These are phyloP conservation scores for Aspergillus mulundensis DNA, from an alignment of 495 filamentous ascomycete genomes.

Conservation along the genomic window DNA sequence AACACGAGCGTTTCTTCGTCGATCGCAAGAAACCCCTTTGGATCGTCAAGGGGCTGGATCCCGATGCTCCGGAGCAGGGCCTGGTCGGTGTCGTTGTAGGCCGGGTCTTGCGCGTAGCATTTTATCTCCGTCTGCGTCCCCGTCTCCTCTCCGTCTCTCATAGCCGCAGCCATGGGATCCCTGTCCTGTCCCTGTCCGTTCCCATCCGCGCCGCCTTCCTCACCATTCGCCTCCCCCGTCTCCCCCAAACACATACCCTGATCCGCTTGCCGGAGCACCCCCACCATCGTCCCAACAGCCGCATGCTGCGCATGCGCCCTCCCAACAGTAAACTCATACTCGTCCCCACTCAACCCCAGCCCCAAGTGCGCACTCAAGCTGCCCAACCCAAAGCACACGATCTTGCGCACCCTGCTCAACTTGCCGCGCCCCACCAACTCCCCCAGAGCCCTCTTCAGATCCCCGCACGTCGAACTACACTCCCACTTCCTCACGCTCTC, in stretches of 20 bases:
- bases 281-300: slow-evolving; percentile 19
- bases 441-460: neutral
- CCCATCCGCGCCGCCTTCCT: neutral
- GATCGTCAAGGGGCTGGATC: slow-evolving; percentile 25
- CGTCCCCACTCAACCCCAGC: too few relatives aligned
- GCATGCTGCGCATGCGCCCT: slow-evolving; percentile 22
- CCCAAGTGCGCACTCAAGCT: neutral
- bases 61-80: slow-evolving; percentile 18
- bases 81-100: slow-evolving; percentile 21
- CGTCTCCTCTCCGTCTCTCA: too few relatives aligned
- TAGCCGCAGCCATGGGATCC: neutral
- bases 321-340: neutral
- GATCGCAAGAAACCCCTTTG: slow-evolving; percentile 30
- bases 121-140: slow-evolving; percentile 3
- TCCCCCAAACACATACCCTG: too few relatives aligned
- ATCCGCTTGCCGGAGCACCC: neutral
- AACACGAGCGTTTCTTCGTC: slow-evolving; percentile 28
- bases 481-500: slow-evolving; percentile 9
- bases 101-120: slow-evolving; percentile 31
- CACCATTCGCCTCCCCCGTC: neutral
- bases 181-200: neutral
- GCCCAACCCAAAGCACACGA: slow-evolving; percentile 21
- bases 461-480: slow-evolving; percentile 6
- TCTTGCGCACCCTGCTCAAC: slow-evolving; percentile 13
- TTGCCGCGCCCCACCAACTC: neutral